Evolutionary conservation across 2,329 filamentous ascomycete species (phyloP), one percentile per base, ranked within the genome.

Genomic region (Paramyrothecium roridum): DNA sequence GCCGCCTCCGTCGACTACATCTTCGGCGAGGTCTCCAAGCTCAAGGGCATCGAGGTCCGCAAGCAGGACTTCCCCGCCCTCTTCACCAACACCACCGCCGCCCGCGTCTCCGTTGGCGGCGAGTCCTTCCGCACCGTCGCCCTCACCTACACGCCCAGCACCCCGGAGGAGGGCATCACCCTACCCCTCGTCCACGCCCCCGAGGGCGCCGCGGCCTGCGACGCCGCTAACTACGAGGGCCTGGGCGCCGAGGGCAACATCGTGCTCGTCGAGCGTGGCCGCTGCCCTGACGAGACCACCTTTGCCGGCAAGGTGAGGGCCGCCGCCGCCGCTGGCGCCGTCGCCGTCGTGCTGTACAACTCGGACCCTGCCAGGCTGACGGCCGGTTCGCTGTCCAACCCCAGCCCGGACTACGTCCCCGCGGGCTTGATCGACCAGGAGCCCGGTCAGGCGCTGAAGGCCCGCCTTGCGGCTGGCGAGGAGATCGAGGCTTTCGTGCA

Each of bases 401-500:
- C 65, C 0, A 63, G 62, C 40, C 63, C 67, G 2, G 63, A 67
- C 2, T 70, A 68, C 3, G 60, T 68, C 0, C 69, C 69, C 0
- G 57, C 64, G 0, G 68, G 55, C 0, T 61, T 70, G 1, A 69
- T 71, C 4, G 67, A 70, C n/a, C 64, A 70, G 52, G 64, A 61
- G 22, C 60, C 66, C 0, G 69, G 65, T 1, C 53, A 61, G 13
- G 62, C 64, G 0, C 52, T 70, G 2, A 68, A 66, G 57, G 60
- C 64, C 2, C 67, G 67, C 0, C 64, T 76, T 0, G 62, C 59
- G 0, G 69, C 65, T 0, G 72, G 72, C 12, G 66, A 74, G 30
- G 63, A 56, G 0, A 63, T 69, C n/a, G 68, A 65, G 3, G 65
- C 70, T 1, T 67, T 70, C n/a, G 69, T 74, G 3, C 65, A 75